phyloP scores from a whole-genome alignment of 306 rosid genomes.

The Trifolium pratense region DNA sequence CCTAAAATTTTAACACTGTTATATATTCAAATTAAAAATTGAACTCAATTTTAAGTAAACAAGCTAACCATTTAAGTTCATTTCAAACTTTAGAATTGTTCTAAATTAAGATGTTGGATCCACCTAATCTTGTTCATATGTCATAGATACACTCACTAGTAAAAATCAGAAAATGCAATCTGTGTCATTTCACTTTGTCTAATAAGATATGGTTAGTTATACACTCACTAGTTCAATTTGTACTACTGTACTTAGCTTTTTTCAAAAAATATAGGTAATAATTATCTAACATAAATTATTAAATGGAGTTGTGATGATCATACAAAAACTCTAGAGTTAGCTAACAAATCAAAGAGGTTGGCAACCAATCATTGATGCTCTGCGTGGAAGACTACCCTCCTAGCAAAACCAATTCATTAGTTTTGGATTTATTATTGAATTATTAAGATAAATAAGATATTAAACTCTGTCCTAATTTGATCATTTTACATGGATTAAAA shows the following conservation, averaged over 20 bases:
- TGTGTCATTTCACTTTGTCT: constrained; percentile 36
- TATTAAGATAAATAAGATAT: too few species aligned
- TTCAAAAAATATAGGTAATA: background rate
- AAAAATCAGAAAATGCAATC: constrained; percentile 34
- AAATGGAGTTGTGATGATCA: too few species aligned
- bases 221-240: constrained; percentile 9
- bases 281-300: too few species aligned
- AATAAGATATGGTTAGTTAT: background rate
- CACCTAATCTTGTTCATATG: constrained; percentile 33
- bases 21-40: too few species aligned
- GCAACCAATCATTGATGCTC: background rate
- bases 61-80: too few species aligned
- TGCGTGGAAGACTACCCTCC: background rate
- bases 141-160: too few species aligned
- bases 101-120: background rate
- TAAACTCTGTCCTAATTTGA: too few species aligned
- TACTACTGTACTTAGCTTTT: background rate
- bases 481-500: too few species aligned
- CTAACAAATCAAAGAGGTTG: too few species aligned
- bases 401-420: background rate
- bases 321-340: too few species aligned
- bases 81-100: background rate
- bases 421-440: background rate
- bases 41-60: too few species aligned
- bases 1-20: too few species aligned